Base-by-base conservation (phyloP, 768 basidiomycete species). In the Chalciporus pseudorubinellus region DNA sequence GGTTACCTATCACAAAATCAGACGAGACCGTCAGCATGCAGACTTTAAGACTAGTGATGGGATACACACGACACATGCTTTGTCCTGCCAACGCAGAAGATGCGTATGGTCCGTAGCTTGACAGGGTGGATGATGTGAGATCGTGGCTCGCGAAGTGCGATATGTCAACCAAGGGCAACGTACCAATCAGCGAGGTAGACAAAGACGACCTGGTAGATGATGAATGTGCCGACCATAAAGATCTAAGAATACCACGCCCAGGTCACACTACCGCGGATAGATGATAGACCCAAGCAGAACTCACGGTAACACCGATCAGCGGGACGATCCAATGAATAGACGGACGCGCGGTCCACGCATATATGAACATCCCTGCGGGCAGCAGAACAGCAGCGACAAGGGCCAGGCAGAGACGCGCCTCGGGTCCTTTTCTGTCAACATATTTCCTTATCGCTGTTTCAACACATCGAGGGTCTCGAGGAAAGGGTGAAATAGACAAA, bases 21-120 rank as follows among this genome's bases (percentile, higher is more conserved):
- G n/a, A 18, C 18, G 20, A 24, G 14, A 8, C 12, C 8, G 36
- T 21, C 9, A 22, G 26, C 1, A 7, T 2, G 6, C 26, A 26
- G 26, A 26, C 26, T 26, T 26, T 26, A 9, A 1, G 26, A n/a
- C n/a, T n/a, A 6, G 16, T 12, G 19, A 6, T 21, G 13, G 44
- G 33, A 50, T 22, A 70, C 79, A 47, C 59, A 77, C 85, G 73
- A 50, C 77, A 74, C 49, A 86, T 70, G 58, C 79, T 82, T 64
- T 87, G 84, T 2, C 80, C 86, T 1, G 86, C 85, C 16, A 86
- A 68, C 11, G 85, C 85, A 0, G 83, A 85, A 0, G 83, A 85
- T 6, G 86, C 85, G 61, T 81, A 87, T 5, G 77, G 76, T 3
- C 80, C 79, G 50, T 82, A 81, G 55, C 81, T 67, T 49, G 51